Evolutionary conservation across 345 rosid genomes (phyloP), one percentile per base, ranked within the genome.

Genomic region (Gossypium sturtianum): DNA sequence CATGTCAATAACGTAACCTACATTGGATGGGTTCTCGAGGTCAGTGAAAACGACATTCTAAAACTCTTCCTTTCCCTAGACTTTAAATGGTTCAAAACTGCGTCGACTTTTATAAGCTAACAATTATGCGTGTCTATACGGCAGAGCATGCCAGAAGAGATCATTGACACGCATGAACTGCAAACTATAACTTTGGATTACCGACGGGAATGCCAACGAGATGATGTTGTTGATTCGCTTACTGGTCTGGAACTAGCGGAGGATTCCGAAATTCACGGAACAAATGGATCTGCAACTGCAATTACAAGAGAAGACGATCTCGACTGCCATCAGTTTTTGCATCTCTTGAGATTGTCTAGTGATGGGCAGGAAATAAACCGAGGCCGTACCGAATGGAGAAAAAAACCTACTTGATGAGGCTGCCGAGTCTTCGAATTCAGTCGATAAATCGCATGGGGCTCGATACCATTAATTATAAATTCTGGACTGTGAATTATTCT

Each of bases 11-110:
- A 94, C 58, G 98, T 94, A 65, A 73, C 97, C 74, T 94, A 94
- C 77, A 88, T 94, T 4, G 94, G 97, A 77, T 94, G 98, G 98
- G 87, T 89, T 74, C 91, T 92, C 9, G 98, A 94, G 97, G 97
- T 93, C 76, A 41, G 87, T 84, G 56, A 27, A 62, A 62, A 17
- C 19, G 5, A 48, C 23, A 25, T 63, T 38, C 19, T 74, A 25
- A 27, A 8, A 20, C 41, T 72, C 52, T 25, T 41, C 10, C 41
- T 3, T 48, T 48, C 12, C 4, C 1, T 47, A 0, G 20, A 22
- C 38, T 66, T 66, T 47, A 4, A 45, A 44, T 45, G 17, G 17
- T 68, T 23, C 45, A 27, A 49, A 68, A 27, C 54, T 44, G 34
- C n/a, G 7, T 19, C 53, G 23, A 3, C 53, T 34, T 51, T n/a